Conservation (phyloP, 176 grass and related monocot species). For the Eragrostis curvula region DNA sequence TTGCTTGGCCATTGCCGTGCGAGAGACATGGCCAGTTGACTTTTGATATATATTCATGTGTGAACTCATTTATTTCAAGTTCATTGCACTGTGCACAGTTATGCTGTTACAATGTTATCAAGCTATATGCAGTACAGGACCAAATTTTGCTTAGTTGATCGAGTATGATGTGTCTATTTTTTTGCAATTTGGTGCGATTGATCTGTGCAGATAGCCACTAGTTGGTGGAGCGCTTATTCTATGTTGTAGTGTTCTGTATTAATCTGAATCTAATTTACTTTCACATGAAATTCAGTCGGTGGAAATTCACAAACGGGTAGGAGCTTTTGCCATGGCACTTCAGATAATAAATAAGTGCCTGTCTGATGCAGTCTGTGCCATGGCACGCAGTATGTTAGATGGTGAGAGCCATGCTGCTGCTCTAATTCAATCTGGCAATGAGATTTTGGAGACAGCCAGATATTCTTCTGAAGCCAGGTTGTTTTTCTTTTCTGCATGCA, state of each 20-base stretch:
- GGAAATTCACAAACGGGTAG: slow-evolving; percentile 91
- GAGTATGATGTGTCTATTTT: slow-evolving; percentile 5
- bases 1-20: neutral
- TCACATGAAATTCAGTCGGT: slow-evolving; percentile 60
- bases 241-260: slow-evolving; percentile 20
- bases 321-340: slow-evolving; percentile 90
- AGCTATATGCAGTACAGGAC: slow-evolving; percentile 5
- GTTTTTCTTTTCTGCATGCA: slow-evolving; percentile 31
- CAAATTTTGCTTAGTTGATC: slow-evolving; percentile 23
- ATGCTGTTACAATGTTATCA: neutral
- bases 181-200: neutral
- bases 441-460: slow-evolving; percentile 81
- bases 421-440: slow-evolving; percentile 87
- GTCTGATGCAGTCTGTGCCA: slow-evolving; percentile 89
- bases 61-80: neutral
- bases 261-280: slow-evolving; percentile 40
- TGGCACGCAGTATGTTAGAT: slow-evolving; percentile 71
- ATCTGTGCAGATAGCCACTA: neutral
- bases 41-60: slow-evolving; percentile 1
- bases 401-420: slow-evolving; percentile 75
- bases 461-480: slow-evolving; percentile 89
- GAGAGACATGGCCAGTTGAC: neutral
- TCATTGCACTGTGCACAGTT: neutral
- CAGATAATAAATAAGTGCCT: slow-evolving; percentile 97
- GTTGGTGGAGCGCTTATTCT: neutral